Evolutionary conservation across 78 protist species (phyloP).

Genomic region (Dictyostelium citrinum): DNA sequence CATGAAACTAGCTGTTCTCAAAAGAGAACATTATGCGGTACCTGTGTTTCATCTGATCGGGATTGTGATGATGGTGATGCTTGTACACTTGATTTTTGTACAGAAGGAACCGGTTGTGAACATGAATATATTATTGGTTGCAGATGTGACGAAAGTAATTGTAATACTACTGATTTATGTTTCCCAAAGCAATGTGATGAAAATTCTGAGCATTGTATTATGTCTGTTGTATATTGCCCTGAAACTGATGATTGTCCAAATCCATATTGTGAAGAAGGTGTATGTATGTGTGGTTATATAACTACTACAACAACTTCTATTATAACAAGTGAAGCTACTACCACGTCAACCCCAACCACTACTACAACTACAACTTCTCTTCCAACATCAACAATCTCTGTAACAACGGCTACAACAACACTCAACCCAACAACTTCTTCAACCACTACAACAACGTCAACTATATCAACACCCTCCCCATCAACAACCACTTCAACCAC

Average conservation of each 20-base stretch:
- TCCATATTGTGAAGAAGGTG: background rate
- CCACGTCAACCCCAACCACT: background rate
- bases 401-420: background rate
- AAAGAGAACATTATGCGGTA: background rate
- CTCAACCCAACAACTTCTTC: background rate
- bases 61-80: background rate
- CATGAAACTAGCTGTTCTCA: background rate
- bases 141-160: background rate
- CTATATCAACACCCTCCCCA: background rate
- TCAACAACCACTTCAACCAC: background rate
- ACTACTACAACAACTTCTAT: background rate
- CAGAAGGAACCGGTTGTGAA: background rate
- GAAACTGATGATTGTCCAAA: background rate
- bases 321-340: background rate
- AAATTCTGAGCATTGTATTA: background rate
- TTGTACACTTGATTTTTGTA: background rate
- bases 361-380: background rate
- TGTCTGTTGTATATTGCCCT: background rate
- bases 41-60: background rate
- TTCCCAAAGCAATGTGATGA: background rate
- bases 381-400: background rate
- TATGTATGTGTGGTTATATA: background rate
- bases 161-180: background rate
- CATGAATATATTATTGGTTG: background rate
- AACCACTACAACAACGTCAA: background rate